Evolutionary conservation across 2,329 filamentous ascomycete species (phyloP).

Genomic region (Cladosporium halotolerans): DNA sequence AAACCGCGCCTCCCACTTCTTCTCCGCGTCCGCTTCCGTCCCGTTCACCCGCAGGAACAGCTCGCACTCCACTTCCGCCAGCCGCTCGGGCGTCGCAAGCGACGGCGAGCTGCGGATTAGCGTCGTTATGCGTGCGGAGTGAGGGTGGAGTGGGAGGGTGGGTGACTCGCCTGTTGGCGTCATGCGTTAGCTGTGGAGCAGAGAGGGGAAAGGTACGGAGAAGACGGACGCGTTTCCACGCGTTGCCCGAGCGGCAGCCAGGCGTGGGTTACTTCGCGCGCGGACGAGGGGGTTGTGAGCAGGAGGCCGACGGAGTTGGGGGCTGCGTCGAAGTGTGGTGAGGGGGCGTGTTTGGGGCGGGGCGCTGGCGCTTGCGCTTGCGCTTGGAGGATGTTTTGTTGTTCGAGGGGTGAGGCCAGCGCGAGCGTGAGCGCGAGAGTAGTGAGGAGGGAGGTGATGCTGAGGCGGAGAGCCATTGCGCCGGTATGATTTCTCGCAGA

Average conservation of each 20-base stretch:
- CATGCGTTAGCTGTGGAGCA: not conserved
- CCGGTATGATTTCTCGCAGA: too few species aligned
- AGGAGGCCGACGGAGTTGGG: conserved; percentile 27
- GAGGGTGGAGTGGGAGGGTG: conserved; percentile 24
- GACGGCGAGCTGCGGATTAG: conserved; percentile 21
- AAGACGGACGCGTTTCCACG: conserved; percentile 22
- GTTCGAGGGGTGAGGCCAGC: too few species aligned
- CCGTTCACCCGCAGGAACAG: conserved; percentile 15
- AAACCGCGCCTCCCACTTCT: conserved; percentile 12
- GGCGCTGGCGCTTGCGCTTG: too few species aligned
- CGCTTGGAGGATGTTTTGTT: too few species aligned
- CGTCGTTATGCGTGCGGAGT: conserved; percentile 25
- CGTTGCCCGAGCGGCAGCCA: conserved; percentile 28
- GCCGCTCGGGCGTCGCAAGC: conserved; percentile 18
- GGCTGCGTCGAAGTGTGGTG: conserved; percentile 18
- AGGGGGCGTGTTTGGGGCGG: not conserved
- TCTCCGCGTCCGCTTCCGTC: conserved; percentile 6
- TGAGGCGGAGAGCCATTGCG: too few species aligned
- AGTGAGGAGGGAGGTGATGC: too few species aligned
- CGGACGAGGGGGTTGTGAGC: conserved; percentile 17
- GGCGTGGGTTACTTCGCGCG: conserved; percentile 19
- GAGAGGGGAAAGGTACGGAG: not conserved
- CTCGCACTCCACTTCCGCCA: conserved; percentile 20
- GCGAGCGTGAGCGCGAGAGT: too few species aligned
- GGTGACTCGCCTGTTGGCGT: conserved; percentile 20